These are phyloP conservation scores for Aureobasidium vineae DNA, from an alignment of 2,329 filamentous ascomycete genomes.

Conservation along the genomic window DNA sequence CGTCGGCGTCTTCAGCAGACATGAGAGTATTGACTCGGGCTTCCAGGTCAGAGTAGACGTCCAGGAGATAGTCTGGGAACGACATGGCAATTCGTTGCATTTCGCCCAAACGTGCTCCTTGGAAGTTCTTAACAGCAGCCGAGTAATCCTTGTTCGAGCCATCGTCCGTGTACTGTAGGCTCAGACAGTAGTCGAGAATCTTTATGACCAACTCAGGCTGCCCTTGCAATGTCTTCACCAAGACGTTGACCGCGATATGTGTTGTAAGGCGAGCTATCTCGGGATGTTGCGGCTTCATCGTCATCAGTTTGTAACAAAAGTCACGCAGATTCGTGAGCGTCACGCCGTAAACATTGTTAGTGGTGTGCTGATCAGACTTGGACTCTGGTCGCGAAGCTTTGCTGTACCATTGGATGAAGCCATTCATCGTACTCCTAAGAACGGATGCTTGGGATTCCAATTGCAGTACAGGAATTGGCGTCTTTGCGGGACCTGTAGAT, in stretches of 20 bases:
- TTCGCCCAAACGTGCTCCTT: conserved; percentile 80
- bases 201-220: conserved; percentile 68
- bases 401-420: conserved; percentile 26
- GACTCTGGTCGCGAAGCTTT: conserved; percentile 22
- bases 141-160: conserved; percentile 71
- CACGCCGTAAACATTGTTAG: conserved; percentile 17
- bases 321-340: conserved; percentile 17
- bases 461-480: conserved; percentile 68
- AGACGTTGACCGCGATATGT: conserved; percentile 24
- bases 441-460: conserved; percentile 68
- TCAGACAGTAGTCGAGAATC: conserved; percentile 85
- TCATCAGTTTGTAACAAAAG: conserved; percentile 27
- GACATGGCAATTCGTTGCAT: conserved; percentile 83
- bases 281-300: conserved; percentile 59
- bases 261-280: conserved; percentile 46
- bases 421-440: conserved; percentile 26
- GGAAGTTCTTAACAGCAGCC: conserved; percentile 85
- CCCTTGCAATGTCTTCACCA: conserved; percentile 25
- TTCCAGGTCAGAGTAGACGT: conserved; percentile 82
- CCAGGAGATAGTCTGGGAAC: conserved; percentile 85
- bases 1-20: conserved; percentile 68
- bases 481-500: conserved; percentile 55
- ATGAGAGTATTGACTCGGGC: conserved; percentile 78
- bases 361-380: conserved; percentile 15
- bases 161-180: conserved; percentile 73